Evolutionary conservation across 2,329 filamentous ascomycete species (phyloP).

Genomic region (Venturia nashicola): DNA sequence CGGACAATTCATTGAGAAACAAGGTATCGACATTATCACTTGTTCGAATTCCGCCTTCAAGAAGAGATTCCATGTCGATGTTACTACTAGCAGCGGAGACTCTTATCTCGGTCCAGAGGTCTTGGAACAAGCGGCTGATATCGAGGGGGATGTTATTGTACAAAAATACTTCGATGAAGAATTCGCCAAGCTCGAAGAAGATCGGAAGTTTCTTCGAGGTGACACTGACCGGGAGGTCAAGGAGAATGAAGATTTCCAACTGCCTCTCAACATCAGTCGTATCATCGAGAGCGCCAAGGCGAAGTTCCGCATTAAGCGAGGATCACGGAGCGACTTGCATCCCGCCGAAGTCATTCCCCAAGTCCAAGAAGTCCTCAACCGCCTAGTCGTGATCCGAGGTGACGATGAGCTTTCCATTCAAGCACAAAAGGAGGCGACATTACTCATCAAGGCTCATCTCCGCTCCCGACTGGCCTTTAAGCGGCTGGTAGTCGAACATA

Average conservation of each 20-base stretch:
- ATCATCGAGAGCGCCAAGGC: conserved; percentile 85
- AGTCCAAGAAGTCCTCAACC: conserved; percentile 61
- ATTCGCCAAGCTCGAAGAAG: conserved; percentile 64
- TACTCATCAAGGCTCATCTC: conserved; percentile 84
- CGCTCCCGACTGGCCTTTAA: conserved; percentile 88
- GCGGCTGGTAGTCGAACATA: conserved; percentile 74
- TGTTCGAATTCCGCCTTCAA: conserved; percentile 69
- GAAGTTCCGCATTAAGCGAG: conserved; percentile 80
- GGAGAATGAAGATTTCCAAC: conserved; percentile 71
- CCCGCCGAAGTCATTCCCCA: conserved; percentile 77
- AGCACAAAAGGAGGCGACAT: conserved; percentile 76
- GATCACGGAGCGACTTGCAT: conserved; percentile 76
- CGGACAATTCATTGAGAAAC: conserved; percentile 85
- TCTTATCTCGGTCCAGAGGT: conserved; percentile 52
- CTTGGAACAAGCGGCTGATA: conserved; percentile 76
- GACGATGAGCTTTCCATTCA: conserved; percentile 70
- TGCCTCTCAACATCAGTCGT: conserved; percentile 82
- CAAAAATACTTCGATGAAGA: conserved; percentile 82
- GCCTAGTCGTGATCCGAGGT: conserved; percentile 77
- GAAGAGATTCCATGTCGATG: conserved; percentile 71
- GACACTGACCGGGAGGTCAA: conserved; percentile 17
- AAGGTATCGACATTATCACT: conserved; percentile 75
- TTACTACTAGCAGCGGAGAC: conserved; percentile 49
- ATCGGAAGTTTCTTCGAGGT: conserved; percentile 65
- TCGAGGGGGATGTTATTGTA: conserved; percentile 74